phyloP scores from a whole-genome alignment of 2,329 filamentous ascomycete genomes.

The Neofusicoccum kwambonambiense region DNA sequence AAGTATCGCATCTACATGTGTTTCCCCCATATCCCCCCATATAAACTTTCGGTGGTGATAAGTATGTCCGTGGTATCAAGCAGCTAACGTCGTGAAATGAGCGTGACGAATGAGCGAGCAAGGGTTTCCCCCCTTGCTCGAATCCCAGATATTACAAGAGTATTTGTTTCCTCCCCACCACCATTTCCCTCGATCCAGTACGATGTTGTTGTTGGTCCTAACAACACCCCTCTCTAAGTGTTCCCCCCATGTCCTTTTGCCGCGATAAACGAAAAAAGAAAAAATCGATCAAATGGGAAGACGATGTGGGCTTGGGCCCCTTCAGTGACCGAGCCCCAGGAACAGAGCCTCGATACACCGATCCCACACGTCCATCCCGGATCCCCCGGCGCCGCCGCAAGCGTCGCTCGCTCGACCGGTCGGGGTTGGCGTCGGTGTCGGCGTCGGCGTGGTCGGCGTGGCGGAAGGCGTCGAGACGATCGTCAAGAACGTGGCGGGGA shows the following conservation, averaged over 20 bases:
- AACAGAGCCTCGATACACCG: slow-evolving; percentile 6
- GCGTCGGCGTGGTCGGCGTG: not conserved
- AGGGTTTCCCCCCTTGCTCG: not conserved
- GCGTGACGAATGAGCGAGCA: not conserved
- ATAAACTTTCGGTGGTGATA: too few species aligned
- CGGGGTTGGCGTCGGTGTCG: not conserved
- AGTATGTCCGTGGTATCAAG: not conserved
- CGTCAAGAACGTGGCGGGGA: slow-evolving; percentile 5
- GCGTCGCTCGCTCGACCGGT: not conserved
- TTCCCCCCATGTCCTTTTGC: too few species aligned
- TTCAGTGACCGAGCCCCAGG: slow-evolving; percentile 1
- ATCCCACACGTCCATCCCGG: slow-evolving; percentile 12
- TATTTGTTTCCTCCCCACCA: not conserved
- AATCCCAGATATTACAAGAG: not conserved
- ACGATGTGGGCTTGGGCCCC: not conserved
- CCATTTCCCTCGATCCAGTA: not conserved
- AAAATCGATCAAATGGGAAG: not conserved
- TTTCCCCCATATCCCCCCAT: too few species aligned
- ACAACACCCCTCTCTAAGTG: too few species aligned
- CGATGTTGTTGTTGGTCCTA: too few species aligned
- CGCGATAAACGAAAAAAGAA: not conserved
- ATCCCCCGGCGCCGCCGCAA: not conserved
- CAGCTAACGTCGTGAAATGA: slow-evolving; percentile 1
- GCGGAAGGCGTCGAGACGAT: not conserved
- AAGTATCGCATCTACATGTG: too few species aligned